These are phyloP conservation scores for Xylaria sp. DNA, from an alignment of 2,329 filamentous ascomycete genomes.

Conservation along the genomic window DNA sequence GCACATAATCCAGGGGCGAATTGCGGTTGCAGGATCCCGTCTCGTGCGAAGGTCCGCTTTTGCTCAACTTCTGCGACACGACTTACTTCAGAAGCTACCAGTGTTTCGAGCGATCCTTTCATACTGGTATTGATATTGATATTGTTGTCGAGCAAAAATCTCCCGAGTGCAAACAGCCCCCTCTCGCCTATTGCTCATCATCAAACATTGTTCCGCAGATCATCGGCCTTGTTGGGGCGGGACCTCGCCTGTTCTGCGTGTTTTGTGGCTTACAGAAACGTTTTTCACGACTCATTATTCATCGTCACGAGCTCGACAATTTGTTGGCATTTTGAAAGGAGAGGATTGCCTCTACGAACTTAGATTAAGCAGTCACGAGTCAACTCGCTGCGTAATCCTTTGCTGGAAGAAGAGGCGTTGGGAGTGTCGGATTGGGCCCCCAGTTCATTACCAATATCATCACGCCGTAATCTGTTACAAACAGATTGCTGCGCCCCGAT, in stretches of 20 bases:
- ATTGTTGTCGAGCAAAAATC: slow-evolving; percentile 10
- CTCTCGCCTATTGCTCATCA: slow-evolving; percentile 25
- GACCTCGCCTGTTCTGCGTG: slow-evolving; percentile 46
- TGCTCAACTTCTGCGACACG: slow-evolving; percentile 55
- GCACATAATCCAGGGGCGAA: slow-evolving; percentile 32
- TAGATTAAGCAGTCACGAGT: background rate
- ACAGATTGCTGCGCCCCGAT: slow-evolving; percentile 40
- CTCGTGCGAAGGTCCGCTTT: slow-evolving; percentile 43
- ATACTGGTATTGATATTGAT: slow-evolving; percentile 33
- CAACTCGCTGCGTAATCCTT: slow-evolving; percentile 11
- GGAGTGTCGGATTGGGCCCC: slow-evolving; percentile 14
- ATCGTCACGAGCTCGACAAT: slow-evolving; percentile 22
- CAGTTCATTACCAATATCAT: slow-evolving; percentile 5
- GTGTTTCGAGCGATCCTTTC: slow-evolving; percentile 49
- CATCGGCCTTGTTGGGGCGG: slow-evolving; percentile 50
- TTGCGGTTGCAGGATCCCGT: slow-evolving; percentile 35
- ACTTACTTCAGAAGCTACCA: slow-evolving; percentile 49
- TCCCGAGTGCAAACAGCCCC: slow-evolving; percentile 21
- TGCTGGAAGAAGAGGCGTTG: slow-evolving; percentile 11
- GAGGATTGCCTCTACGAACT: slow-evolving; percentile 6
- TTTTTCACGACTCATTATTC: slow-evolving; percentile 24
- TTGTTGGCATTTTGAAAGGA: slow-evolving; percentile 9
- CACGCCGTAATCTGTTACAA: slow-evolving; percentile 32
- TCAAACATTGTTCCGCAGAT: slow-evolving; percentile 53
- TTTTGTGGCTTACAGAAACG: slow-evolving; percentile 37